Evolutionary conservation across 2,329 filamentous ascomycete species (phyloP).

Genomic region (Lithohypha guttulata): DNA sequence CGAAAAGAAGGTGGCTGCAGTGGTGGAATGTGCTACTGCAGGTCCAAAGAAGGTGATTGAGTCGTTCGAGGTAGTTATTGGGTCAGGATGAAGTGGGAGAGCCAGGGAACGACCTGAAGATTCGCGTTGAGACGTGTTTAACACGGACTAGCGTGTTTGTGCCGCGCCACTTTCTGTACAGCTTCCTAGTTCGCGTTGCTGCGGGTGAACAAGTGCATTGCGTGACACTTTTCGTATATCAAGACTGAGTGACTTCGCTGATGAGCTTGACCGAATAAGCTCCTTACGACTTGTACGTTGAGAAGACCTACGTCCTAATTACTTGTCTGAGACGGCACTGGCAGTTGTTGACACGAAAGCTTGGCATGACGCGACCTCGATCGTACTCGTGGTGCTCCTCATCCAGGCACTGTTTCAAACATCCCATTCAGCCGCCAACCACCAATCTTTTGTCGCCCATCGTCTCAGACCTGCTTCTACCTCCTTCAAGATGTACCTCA

Average conservation of each 20-base stretch:
- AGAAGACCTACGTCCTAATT: too few relatives aligned
- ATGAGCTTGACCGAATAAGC: too few relatives aligned
- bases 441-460: background rate
- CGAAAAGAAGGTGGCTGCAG: conserved; percentile 4
- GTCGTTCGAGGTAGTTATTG: conserved; percentile 16
- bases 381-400: too few relatives aligned
- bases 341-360: conserved; percentile 6
- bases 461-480: conserved; percentile 5
- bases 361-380: conserved; percentile 3
- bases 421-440: conserved; percentile 1
- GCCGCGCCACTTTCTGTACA: too few relatives aligned
- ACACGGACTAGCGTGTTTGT: conserved; percentile 7
- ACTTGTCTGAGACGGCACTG: too few relatives aligned
- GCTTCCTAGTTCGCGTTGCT: too few relatives aligned
- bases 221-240: too few relatives aligned
- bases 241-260: too few relatives aligned
- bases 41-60: conserved; percentile 10
- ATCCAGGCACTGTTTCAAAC: background rate
- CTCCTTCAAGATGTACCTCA: conserved; percentile 1
- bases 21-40: conserved; percentile 18
- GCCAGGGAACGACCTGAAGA: background rate
- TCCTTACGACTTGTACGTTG: too few relatives aligned
- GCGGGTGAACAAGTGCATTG: too few relatives aligned
- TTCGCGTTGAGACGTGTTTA: background rate
- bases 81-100: conserved; percentile 11